Evolutionary conservation across 163 green algal species (phyloP).

Genomic region (Volvox carteri): DNA sequence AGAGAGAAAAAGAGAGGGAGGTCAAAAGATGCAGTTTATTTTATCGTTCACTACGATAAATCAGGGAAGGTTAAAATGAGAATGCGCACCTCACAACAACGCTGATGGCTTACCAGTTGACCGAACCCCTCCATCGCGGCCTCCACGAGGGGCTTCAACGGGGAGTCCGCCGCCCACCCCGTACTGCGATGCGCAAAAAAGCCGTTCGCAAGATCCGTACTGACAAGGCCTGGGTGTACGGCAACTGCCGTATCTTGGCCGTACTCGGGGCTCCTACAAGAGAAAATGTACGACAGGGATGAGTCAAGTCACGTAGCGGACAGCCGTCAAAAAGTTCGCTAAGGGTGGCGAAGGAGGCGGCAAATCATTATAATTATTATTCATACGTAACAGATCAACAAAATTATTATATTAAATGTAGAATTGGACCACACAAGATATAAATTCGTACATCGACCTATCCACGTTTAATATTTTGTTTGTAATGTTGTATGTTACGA

Average conservation of each 20-base stretch:
- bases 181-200: conserved; percentile 59
- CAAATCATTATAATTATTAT: not conserved
- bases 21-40: not conserved
- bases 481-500: too few species aligned
- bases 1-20: too few species aligned
- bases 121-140: not conserved
- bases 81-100: too few species aligned
- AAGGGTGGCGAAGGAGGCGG: not conserved
- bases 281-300: not conserved
- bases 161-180: conserved; percentile 8
- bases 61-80: not conserved
- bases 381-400: too few species aligned
- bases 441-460: too few species aligned
- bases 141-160: conserved; percentile 3
- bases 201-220: conserved; percentile 68
- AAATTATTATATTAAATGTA: too few species aligned
- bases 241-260: conserved; percentile 62
- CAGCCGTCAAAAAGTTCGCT: not conserved
- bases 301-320: not conserved
- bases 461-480: too few species aligned
- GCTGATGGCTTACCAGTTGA: not conserved
- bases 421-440: too few species aligned
- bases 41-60: not conserved
- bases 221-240: conserved; percentile 72
- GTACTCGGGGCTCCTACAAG: not conserved